Percentiles rank a stretch among this genome's conserved stretches.
Evolutionary conservation across 1,139 yeast genomes (phyloP).

Genomic region (Geotrichum siamense): DNA sequence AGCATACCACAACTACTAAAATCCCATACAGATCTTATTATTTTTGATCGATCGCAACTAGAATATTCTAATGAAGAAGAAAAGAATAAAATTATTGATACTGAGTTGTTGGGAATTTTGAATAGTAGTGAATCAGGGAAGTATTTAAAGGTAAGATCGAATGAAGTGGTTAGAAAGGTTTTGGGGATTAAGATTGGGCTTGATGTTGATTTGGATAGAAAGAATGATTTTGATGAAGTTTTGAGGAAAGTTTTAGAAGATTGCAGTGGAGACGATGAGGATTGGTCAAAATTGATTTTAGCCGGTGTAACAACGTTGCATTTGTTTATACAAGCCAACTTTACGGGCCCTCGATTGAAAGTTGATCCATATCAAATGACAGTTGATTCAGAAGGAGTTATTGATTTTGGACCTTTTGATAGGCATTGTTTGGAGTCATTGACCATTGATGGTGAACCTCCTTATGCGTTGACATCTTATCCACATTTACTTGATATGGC

Average conservation of each 20-base stretch:
- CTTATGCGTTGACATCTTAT: constrained; percentile 30
- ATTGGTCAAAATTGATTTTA: constrained; percentile 16
- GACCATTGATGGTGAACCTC: constrained; percentile 31
- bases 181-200: too few species aligned
- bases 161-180: too few species aligned
- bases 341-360: constrained; percentile 69
- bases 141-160: too few species aligned
- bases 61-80: too few species aligned
- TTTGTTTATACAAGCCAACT: constrained; percentile 66
- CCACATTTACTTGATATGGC: constrained; percentile 32
- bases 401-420: constrained; percentile 18
- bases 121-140: background rate
- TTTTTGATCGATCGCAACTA: constrained; percentile 11
- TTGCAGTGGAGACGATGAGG: constrained; percentile 14
- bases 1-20: constrained; percentile 3
- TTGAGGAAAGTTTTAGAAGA: too few species aligned
- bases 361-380: constrained; percentile 29
- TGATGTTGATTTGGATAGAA: too few species aligned
- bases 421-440: constrained; percentile 20
- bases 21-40: constrained; percentile 13
- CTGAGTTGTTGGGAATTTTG: too few species aligned
- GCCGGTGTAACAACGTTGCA: constrained; percentile 47
- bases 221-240: background rate
- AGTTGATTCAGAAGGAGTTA: constrained; percentile 19
- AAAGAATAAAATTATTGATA: too few species aligned